Base-by-base conservation (phyloP, 169 alveolate species). In the Plasmodium inui region DNA sequence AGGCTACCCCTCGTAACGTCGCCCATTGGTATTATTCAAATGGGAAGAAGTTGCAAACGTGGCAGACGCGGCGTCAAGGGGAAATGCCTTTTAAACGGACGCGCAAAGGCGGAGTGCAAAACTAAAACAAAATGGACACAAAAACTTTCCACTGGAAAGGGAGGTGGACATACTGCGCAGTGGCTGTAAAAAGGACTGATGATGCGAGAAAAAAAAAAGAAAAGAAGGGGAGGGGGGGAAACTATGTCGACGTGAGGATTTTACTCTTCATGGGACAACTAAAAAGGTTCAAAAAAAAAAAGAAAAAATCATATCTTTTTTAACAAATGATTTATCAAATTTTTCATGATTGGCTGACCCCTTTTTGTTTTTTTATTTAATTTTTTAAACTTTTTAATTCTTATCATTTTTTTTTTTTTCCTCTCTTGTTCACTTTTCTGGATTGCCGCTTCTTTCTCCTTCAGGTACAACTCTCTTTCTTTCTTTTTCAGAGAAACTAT, bases 311-410 rank as follows among this genome's bases (percentile, higher is more conserved):
- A 88, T 14, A 88, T 88, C 81, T 88, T 88, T 88, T 88, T 61
- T 22, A 88, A 22, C 71, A 88, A 88, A 79, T 88, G 94, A 6
- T 67, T 88, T 39, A 88, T 80, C n/a, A 88, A 57, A 61, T 88
- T 88, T 26, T 79, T 80, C 94, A 88, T 88, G 70, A 88, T 37
- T 8, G 94, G 94, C 32, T 88, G 94, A 26, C 94, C 94, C 71
- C 34, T 88, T 8, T 57, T 88, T 50, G 88, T 78, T 61, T 73
- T 85, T 44, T 22, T 34, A 9, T 53, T 57, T 30, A 82, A 57
- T 5, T 32, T 82, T 57, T 82, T 82, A 39, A 57, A 82, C 71
- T 82, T 82, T 61, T 82, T 50, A 82, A 32, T 53, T 57, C 80
- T 50, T 82, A 82, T 19, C 41, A 50, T 12, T 55, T 61, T 82